phyloP scores from a whole-genome alignment of 495 filamentous ascomycete genomes.

The Physcia stellaris region DNA sequence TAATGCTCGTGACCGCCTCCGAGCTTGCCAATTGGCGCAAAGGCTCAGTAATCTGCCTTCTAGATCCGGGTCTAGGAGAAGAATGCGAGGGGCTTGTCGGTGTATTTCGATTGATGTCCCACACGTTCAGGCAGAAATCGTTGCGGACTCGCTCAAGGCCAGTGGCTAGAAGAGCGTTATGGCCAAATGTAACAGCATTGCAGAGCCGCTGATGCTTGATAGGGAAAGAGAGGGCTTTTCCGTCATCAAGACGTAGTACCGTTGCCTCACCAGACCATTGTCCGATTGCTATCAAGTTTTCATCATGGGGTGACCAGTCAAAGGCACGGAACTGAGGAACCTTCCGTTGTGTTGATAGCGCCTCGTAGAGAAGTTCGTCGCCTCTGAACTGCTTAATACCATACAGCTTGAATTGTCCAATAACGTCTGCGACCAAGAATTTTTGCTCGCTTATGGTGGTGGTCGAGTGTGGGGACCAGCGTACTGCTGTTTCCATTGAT shows the following conservation, averaged over 20 bases:
- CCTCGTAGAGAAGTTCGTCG: conserved; percentile 48
- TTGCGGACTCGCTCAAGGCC: conserved; percentile 85
- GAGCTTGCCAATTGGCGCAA: conserved; percentile 62
- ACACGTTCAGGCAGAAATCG: conserved; percentile 86
- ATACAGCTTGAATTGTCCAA: conserved; percentile 68
- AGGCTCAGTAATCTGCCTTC: conserved; percentile 42
- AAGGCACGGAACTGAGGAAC: conserved; percentile 82
- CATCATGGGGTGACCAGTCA: conserved; percentile 79
- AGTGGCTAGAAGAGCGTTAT: conserved; percentile 63
- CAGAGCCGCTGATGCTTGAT: conserved; percentile 79
- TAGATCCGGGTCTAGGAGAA: conserved; percentile 17
- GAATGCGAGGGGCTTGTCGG: conserved; percentile 24
- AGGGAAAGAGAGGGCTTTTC: conserved; percentile 54
- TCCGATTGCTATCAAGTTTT: conserved; percentile 71
- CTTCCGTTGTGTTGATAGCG: conserved; percentile 58
- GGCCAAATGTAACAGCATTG: conserved; percentile 84
- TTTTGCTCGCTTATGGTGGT: conserved; percentile 40
- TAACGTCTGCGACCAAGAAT: conserved; percentile 78
- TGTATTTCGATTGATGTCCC: conserved; percentile 67
- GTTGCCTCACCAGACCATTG: conserved; percentile 73
- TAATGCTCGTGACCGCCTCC: conserved; percentile 78
- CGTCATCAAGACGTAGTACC: conserved; percentile 60
- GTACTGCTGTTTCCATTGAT: conserved; percentile 56
- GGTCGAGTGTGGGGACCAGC: conserved; percentile 74
- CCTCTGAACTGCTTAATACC: conserved; percentile 48